Evolutionary conservation across 2,329 filamentous ascomycete species (phyloP).

Genomic region (Coniochaeta sp.): DNA sequence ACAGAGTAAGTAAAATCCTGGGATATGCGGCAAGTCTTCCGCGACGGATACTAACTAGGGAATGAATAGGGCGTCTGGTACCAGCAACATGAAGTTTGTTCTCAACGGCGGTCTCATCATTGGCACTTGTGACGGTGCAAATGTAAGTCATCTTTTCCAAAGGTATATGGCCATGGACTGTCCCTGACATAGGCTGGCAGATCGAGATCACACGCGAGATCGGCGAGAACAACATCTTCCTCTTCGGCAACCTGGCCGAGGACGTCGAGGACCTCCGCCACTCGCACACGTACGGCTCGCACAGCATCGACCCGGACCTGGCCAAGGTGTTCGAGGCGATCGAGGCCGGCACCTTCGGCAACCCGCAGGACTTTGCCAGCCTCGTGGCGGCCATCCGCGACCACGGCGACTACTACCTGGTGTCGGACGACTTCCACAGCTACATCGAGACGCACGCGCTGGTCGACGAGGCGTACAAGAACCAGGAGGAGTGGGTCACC

Average conservation of each 20-base stretch:
- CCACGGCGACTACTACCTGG: conserved; percentile 95
- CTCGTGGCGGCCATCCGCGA: conserved; percentile 80
- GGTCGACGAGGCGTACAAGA: conserved; percentile 85
- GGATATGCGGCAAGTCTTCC: background rate
- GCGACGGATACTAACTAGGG: conserved; percentile 22
- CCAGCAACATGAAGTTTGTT: conserved; percentile 99
- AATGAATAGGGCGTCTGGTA: conserved; percentile 57
- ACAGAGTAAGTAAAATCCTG: conserved; percentile 59
- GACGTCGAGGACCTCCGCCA: conserved; percentile 96
- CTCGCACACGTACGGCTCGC: conserved; percentile 74
- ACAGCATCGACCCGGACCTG: conserved; percentile 70
- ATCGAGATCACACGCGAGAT: conserved; percentile 98
- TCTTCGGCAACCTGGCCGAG: conserved; percentile 92
- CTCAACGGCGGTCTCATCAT: conserved; percentile 96
- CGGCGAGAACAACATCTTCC: conserved; percentile 94
- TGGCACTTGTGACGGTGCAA: conserved; percentile 94
- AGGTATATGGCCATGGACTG: background rate
- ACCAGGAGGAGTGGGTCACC: conserved; percentile 86
- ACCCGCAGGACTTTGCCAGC: conserved; percentile 69
- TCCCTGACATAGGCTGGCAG: background rate
- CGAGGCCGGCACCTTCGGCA: conserved; percentile 72
- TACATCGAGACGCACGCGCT: conserved; percentile 87
- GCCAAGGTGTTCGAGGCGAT: conserved; percentile 79
- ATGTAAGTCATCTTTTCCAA: conserved; percentile 55
- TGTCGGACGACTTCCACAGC: conserved; percentile 94